Conservation (phyloP, 371 early-diverging fungal genomes). For the Actinomortierella ambigua region DNA sequence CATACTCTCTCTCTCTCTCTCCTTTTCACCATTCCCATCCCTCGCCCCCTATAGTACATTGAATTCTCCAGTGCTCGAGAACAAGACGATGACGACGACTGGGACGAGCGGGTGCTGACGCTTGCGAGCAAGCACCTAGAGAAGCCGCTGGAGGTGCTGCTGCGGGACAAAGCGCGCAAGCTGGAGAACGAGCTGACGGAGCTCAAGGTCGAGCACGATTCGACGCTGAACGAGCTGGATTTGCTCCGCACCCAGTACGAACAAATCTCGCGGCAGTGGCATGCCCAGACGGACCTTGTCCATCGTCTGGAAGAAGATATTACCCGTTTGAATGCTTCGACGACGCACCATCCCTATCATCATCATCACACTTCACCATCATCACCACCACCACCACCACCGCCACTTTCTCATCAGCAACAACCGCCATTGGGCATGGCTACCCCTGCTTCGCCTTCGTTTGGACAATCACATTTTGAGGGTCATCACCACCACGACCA, state of each 20-base stretch:
- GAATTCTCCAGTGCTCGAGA: slow-evolving; percentile 41
- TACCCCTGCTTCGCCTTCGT: slow-evolving; percentile 34
- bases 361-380: not conserved
- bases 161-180: slow-evolving; percentile 85
- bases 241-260: slow-evolving; percentile 33
- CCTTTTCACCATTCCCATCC: too few relatives aligned
- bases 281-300: slow-evolving; percentile 61
- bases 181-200: slow-evolving; percentile 77
- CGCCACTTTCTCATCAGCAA: too few relatives aligned
- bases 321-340: slow-evolving; percentile 49
- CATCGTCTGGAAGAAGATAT: slow-evolving; percentile 78
- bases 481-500: too few relatives aligned
- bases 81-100: slow-evolving; percentile 36
- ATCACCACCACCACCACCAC: too few relatives aligned
- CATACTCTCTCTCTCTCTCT: too few relatives aligned
- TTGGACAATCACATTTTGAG: slow-evolving; percentile 23
- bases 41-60: slow-evolving; percentile 18
- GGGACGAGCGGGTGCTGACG: slow-evolving; percentile 47
- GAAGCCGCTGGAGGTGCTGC: slow-evolving; percentile 66
- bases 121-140: slow-evolving; percentile 37
- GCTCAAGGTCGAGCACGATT: slow-evolving; percentile 60
- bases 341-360: not conserved
- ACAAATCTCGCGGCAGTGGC: slow-evolving; percentile 44
- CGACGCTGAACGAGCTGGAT: slow-evolving; percentile 48
- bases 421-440: too few relatives aligned